phyloP scores from a whole-genome alignment of 1,284 basidiomycete genomes.

The Kalmanozyma brasiliensis region DNA sequence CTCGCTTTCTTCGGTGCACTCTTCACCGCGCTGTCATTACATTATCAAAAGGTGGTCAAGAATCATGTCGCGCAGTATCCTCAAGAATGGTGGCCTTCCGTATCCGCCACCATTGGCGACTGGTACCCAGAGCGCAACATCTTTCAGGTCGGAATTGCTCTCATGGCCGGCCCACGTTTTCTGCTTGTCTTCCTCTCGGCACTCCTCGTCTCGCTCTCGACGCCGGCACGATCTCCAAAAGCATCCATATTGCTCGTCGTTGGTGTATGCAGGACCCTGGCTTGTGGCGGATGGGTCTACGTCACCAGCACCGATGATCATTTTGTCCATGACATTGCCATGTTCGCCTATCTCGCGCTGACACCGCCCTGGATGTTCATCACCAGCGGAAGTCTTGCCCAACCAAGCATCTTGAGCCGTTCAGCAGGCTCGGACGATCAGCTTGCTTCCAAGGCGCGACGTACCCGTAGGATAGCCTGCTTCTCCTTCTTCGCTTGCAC shows the following conservation, averaged over 20 bases:
- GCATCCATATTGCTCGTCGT: constrained; percentile 71
- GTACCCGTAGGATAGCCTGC: constrained; percentile 47
- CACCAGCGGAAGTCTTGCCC: constrained; percentile 53
- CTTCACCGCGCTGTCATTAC: constrained; percentile 75
- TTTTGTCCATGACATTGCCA: constrained; percentile 85
- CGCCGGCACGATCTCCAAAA: constrained; percentile 26
- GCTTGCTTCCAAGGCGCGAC: constrained; percentile 43
- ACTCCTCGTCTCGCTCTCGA: constrained; percentile 54
- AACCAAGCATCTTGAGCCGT: constrained; percentile 2
- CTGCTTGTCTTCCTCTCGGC: constrained; percentile 79
- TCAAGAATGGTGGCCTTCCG: constrained; percentile 90
- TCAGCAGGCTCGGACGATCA: constrained; percentile 9
- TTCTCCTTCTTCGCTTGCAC: constrained; percentile 59
- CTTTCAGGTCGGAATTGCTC: constrained; percentile 89
- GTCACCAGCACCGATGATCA: constrained; percentile 84
- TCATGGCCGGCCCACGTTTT: constrained; percentile 79
- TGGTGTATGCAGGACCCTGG: constrained; percentile 81
- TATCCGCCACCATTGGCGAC: constrained; percentile 86
- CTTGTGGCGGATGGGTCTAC: constrained; percentile 92
- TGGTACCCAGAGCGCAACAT: constrained; percentile 88
- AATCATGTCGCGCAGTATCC: constrained; percentile 85
- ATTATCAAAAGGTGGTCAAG: constrained; percentile 88
- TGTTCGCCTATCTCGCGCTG: constrained; percentile 74
- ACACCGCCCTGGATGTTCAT: constrained; percentile 77
- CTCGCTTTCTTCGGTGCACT: constrained; percentile 80